Conservation (phyloP, 2,329 filamentous ascomycete species). For the Fusarium dimerum region DNA sequence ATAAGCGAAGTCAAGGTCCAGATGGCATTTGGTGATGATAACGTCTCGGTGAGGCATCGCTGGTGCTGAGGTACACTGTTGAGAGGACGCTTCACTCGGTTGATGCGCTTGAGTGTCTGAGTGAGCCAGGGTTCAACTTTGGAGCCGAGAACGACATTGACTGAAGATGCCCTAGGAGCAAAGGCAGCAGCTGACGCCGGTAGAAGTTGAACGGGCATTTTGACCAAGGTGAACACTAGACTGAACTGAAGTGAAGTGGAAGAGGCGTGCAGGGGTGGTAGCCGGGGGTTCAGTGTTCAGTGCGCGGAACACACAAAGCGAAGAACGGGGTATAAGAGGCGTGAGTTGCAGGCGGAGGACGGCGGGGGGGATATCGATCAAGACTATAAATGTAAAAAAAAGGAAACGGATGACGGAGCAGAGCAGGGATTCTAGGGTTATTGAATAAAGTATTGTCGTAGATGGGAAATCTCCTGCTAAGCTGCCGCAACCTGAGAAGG, state of each 20-base stretch:
- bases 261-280: conserved; percentile 16
- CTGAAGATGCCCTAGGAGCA: conserved; percentile 83
- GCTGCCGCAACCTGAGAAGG: conserved; percentile 56
- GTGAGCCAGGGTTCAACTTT: conserved; percentile 97
- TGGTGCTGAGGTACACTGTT: conserved; percentile 97
- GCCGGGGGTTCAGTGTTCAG: conserved; percentile 5
- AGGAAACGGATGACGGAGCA: conserved; percentile 56
- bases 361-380: conserved; percentile 30
- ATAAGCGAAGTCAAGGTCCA: conserved; percentile 94
- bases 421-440: conserved; percentile 30
- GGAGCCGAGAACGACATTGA: conserved; percentile 89
- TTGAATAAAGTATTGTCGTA: conserved; percentile 16
- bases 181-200: conserved; percentile 96
- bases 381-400: conserved; percentile 45
- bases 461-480: conserved; percentile 56
- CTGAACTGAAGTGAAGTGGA: conserved; percentile 27
- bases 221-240: no score
- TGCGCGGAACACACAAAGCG: no score
- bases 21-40: conserved; percentile 87
- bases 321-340: conserved; percentile 7
- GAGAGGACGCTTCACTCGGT: conserved; percentile 91
- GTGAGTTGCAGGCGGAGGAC: conserved; percentile 13
- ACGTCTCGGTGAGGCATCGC: conserved; percentile 89
- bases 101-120: conserved; percentile 93
- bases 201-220: conserved; percentile 89